Base-by-base conservation (phyloP, 805 yeast genomes). In the Zygotorulaspora chibaensis region DNA sequence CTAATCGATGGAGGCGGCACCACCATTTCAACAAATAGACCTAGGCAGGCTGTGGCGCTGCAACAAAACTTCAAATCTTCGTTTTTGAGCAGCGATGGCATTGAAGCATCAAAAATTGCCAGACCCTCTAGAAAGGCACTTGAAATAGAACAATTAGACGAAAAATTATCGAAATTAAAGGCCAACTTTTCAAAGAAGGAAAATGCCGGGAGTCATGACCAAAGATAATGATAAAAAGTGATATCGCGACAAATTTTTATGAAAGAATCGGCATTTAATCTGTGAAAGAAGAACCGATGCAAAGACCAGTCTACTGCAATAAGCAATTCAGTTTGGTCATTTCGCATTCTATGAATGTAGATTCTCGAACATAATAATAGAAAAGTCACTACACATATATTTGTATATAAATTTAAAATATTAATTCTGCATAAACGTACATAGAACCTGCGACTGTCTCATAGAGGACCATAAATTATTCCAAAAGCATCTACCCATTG, bases 401-500 rank as follows among this genome's bases (percentile, higher is more conserved):
- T 11, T 37, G 12, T 37, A 23, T 41, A 31, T 41, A 31, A 23
- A 31, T 30, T 23, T 26, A 23, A 23, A 15, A 30, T 20, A 11
- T 15, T 20, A 20, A 20, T 20, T 4, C 25, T 20, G 25, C 25
- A 20, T 20, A 7, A 20, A 20, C 7, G 25, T 20, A 20, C 25
- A 7, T 20, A 20, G 4, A 20, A 20, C 7, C 7, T 20, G 4
- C 7, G 4, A 20, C 7, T 20, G 25, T 7, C 25, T 29, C 20
- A 40, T 7, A 20, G 16, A 29, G 50, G 17, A 31, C 68, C 76
- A 55, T 83, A 87, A 3, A 84, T 62, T 20, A 86, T 69, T 23
- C 95, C 95, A 35, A 88, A 57, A 1, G 88, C 85, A 56, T 82
- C 81, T 35, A 83, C 64, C 96, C 96, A 89, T 27, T 62, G 56